Percentiles rank a stretch among this genome's conserved stretches.
phyloP scores from a whole-genome alignment of 495 filamentous ascomycete genomes.

The Neurospora cerealis region DNA sequence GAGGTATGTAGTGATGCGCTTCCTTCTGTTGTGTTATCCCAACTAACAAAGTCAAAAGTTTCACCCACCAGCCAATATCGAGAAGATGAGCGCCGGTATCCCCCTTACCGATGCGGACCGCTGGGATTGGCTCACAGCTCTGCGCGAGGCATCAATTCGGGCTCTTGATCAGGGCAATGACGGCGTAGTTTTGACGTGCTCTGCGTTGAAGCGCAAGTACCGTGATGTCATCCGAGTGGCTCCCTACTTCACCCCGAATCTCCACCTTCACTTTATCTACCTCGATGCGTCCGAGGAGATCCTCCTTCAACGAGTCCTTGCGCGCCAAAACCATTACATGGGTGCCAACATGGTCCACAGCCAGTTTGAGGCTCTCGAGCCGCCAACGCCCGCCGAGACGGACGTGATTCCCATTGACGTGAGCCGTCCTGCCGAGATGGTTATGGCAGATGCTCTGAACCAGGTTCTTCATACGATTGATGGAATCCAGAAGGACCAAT shows the following conservation, averaged over 20 bases:
- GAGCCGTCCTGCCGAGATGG: slow-evolving; percentile 49
- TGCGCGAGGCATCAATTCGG: slow-evolving; percentile 70
- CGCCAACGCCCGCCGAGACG: slow-evolving; percentile 64
- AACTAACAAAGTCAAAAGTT: slow-evolving; percentile 46
- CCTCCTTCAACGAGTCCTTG: slow-evolving; percentile 62
- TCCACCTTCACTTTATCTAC: slow-evolving; percentile 89
- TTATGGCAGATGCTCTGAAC: slow-evolving; percentile 54
- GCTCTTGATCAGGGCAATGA: slow-evolving; percentile 47
- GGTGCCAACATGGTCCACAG: slow-evolving; percentile 94
- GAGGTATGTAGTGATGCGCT: slow-evolving; percentile 53
- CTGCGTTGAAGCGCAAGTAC: slow-evolving; percentile 93
- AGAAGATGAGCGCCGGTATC: slow-evolving; percentile 83
- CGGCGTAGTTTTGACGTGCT: slow-evolving; percentile 93
- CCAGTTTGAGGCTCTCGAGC: slow-evolving; percentile 78
- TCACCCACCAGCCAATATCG: slow-evolving; percentile 74
- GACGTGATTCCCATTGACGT: slow-evolving; percentile 84
- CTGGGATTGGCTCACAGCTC: slow-evolving; percentile 93
- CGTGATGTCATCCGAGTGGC: slow-evolving; percentile 93
- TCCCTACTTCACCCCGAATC: slow-evolving; percentile 61
- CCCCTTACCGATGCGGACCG: slow-evolving; percentile 91
- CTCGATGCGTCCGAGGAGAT: slow-evolving; percentile 65
- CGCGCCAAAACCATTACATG: slow-evolving; percentile 86
- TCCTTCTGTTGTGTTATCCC: background rate
- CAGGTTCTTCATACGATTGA: slow-evolving; percentile 37
- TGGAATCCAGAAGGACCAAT: slow-evolving; percentile 3